These are phyloP conservation scores for Boletus insuetus DNA, from an alignment of 768 basidiomycete genomes.

Conservation along the genomic window DNA sequence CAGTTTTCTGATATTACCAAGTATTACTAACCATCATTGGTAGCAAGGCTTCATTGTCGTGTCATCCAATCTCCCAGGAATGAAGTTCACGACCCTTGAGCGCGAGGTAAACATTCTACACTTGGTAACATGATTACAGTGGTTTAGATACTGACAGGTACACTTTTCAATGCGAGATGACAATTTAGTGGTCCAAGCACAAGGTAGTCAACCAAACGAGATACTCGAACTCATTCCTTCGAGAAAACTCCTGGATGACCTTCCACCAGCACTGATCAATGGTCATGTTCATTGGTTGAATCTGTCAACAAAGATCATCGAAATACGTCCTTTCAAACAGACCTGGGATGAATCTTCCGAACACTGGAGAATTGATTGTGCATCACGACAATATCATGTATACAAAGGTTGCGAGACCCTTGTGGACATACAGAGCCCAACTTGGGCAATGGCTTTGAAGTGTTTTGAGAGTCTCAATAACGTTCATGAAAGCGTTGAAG, in stretches of 20 bases:
- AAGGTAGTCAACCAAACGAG: neutral
- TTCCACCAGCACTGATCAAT: slow-evolving; percentile 14
- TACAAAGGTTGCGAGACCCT: slow-evolving; percentile 6
- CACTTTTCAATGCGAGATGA: slow-evolving; percentile 8
- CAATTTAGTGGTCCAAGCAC: slow-evolving; percentile 8
- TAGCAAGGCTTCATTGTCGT: neutral
- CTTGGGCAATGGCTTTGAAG: neutral
- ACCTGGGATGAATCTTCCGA: slow-evolving; percentile 16
- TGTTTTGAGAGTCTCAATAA: neutral
- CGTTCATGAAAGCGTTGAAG: no score
- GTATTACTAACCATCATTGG: no score
- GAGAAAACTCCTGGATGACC: slow-evolving; percentile 7
- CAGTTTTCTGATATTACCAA: neutral
- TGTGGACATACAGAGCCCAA: slow-evolving; percentile 11
- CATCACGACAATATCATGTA: neutral
- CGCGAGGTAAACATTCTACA: slow-evolving; percentile 1
- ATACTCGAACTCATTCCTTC: slow-evolving; percentile 21
- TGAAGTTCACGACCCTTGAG: neutral
- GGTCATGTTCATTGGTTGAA: slow-evolving; percentile 26
- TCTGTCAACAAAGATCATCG: slow-evolving; percentile 11
- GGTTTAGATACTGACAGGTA: slow-evolving; percentile 4
- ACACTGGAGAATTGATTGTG: slow-evolving; percentile 20
- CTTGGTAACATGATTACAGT: neutral
- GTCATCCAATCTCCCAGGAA: neutral
- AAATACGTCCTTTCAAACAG: slow-evolving; percentile 19